A percentile compares a stretch with the other conserved stretches of the same genome.
Conservation (phyloP, 352 stramenopile species). For the Phytophthora vignae region DNA sequence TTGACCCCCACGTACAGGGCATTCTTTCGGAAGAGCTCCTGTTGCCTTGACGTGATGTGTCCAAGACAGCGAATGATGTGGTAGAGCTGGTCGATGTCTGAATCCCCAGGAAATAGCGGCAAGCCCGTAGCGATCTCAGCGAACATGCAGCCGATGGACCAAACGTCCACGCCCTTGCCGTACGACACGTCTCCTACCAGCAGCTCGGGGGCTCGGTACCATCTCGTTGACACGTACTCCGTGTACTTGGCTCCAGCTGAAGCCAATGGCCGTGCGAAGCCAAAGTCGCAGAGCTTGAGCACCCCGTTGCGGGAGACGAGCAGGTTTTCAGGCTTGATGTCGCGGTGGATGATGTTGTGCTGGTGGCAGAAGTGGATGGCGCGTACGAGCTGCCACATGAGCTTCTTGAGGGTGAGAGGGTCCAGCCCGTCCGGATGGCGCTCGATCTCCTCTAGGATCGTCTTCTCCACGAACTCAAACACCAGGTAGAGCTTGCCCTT, state of each 20-base stretch:
- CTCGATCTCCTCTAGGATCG: conserved; percentile 91
- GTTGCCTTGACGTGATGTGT: conserved; percentile 71
- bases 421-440: conserved; percentile 86
- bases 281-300: conserved; percentile 95
- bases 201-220: conserved; percentile 96
- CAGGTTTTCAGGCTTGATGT: conserved; percentile 96
- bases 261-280: conserved; percentile 78
- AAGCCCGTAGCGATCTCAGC: conserved; percentile 96
- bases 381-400: conserved; percentile 89
- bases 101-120: conserved; percentile 96
- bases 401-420: conserved; percentile 61
- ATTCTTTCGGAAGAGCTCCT: conserved; percentile 87
- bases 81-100: conserved; percentile 95
- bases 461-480: conserved; percentile 92
- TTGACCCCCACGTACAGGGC: conserved; percentile 85
- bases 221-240: conserved; percentile 94
- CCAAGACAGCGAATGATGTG: conserved; percentile 88
- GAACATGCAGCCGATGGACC: conserved; percentile 96
- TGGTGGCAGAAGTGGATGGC: conserved; percentile 95
- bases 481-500: conserved; percentile 87
- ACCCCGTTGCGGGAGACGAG: conserved; percentile 94
- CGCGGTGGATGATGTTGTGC: conserved; percentile 96
- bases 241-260: conserved; percentile 78
- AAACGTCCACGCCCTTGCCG: conserved; percentile 97
- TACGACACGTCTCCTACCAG: conserved; percentile 91